Evolutionary conservation across 2,329 filamentous ascomycete genomes (phyloP), one percentile per base, ranked within the genome.

Genomic region (Stagonosporopsis vannaccii): DNA sequence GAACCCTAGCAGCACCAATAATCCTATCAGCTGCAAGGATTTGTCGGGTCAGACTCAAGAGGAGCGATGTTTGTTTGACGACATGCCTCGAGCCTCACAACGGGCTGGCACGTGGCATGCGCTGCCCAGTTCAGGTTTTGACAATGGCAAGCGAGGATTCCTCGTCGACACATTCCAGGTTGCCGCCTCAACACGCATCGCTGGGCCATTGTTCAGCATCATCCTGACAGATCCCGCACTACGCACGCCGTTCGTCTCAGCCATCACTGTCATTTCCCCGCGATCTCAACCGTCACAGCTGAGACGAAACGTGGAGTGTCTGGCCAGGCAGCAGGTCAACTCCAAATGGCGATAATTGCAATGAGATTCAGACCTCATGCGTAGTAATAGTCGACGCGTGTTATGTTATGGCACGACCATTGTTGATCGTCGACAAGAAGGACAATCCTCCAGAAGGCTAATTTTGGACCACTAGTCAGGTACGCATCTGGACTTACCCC

Each of bases 191-290:
- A 56, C 53, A 40, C 15, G 23, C 41, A 47, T 51, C 47, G 47
- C 47, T 42, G 47, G 22, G 19, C 47, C 47, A 47, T 56, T 51
- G 53, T 51, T 47, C 47, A 56, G 53, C 53, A 56, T 51, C 47
- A 56, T 56, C 53, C 53, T 56, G 53, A 56, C 53, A 51, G 47
- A 32, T 33, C 20, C 53, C 41, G 47, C 32, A 13, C 23, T 51
- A 62, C 61, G 58, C 46, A 44, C 62, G 57, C 53, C 47, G 63
- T 67, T 65, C 63, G 66, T 69, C 63, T 68, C 65, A 68, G 58
- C 39, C 44, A 32, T 60, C 62, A 45, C 50, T 58, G 49, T 47
- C 49, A 43, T 49, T 57, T 52, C 57, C 59, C 52, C 52, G 33
- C 49, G 37, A 46, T 58, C 32, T 54, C 52, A 57, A 56, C 48